Evolutionary conservation across 768 basidiomycete species (phyloP), one percentile per base, ranked within the genome.

Genomic region (Phaeotremella skinneri): DNA sequence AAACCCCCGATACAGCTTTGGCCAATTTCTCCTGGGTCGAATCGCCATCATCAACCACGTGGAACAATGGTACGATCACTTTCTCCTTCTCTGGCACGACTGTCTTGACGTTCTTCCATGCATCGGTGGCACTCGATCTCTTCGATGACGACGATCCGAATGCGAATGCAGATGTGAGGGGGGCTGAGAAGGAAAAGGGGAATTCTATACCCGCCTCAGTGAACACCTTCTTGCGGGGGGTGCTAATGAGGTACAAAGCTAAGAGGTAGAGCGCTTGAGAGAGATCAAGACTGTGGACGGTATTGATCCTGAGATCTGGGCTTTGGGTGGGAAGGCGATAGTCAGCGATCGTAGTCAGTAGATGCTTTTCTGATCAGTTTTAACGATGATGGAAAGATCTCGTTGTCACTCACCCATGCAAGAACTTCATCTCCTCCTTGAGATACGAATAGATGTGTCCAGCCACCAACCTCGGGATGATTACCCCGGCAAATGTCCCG

Each of bases 401-500:
- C 11, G 7, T 37, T 45, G 20, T n/a, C n/a, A 62, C 70, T 53
- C 43, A 72, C 70, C 72, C 73, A 66, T 76, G 66, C 20, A 76
- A 55, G 49, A 74, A 76, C 53, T 74, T 74, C 75, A 76, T 76
- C 47, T 76, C 72, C 39, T 76, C 70, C n/a, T 72, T 68, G 32
- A 70, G 55, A 55, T 67, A 67, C 59, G 66, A 48, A 48, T 75
- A 75, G 2, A 71, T 62, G 56, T 71, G 67, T 1, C 75, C 75
- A 1, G 69, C 64, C 2, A 76, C 71, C 13, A 74, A 37, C 26
- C 75, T 54, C 1, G 73, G 68, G 6, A 73, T 45, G 16, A 71
- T 63, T 49, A 70, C 66, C 20, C 73, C 73, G n/a, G 63, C 68
- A 54, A 63, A 68, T 17, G 59, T 65, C 2, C 68, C 75, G 2